These are phyloP conservation scores for Rickenella mellea DNA, from an alignment of 768 basidiomycete species.

Conservation along the genomic window DNA sequence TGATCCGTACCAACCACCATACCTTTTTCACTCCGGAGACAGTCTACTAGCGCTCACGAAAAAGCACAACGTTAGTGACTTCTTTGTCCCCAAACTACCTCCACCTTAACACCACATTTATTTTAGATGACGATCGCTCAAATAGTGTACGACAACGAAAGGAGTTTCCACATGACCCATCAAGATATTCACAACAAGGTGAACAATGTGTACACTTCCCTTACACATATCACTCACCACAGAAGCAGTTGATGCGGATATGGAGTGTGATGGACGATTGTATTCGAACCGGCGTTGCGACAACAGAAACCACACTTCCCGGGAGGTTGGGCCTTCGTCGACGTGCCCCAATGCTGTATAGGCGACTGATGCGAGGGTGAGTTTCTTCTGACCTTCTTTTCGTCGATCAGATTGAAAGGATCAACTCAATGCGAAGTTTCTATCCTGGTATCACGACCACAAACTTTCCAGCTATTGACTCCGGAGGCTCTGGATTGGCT, in stretches of 20 bases:
- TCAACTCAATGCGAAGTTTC: constrained; percentile 24
- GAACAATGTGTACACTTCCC: constrained; percentile 6
- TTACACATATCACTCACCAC: neutral
- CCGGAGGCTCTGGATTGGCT: constrained; percentile 10
- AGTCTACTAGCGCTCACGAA: constrained; percentile 65
- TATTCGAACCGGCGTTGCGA: constrained; percentile 77
- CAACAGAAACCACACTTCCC: constrained; percentile 71
- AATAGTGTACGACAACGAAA: constrained; percentile 89
- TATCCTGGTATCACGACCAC: constrained; percentile 38
- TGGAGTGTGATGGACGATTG: constrained; percentile 93
- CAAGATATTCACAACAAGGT: constrained; percentile 71
- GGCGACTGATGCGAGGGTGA: constrained; percentile 83
- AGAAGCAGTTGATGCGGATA: constrained; percentile 53
- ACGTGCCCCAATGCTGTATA: constrained; percentile 83
- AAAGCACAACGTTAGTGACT: constrained; percentile 65
- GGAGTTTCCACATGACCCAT: constrained; percentile 66
- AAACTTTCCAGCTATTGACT: constrained; percentile 25
- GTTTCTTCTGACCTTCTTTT: constrained; percentile 9
- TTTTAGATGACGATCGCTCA: constrained; percentile 85
- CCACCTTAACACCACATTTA: constrained; percentile 3
- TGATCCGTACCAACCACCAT: constrained; percentile 58
- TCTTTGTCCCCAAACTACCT: constrained; percentile 1
- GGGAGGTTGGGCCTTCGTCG: constrained; percentile 75
- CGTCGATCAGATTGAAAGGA: constrained; percentile 2
- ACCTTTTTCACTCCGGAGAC: constrained; percentile 73